Evolutionary conservation across 2,329 filamentous ascomycete genomes (phyloP).

Genomic region (Pleomassaria siparia): DNA sequence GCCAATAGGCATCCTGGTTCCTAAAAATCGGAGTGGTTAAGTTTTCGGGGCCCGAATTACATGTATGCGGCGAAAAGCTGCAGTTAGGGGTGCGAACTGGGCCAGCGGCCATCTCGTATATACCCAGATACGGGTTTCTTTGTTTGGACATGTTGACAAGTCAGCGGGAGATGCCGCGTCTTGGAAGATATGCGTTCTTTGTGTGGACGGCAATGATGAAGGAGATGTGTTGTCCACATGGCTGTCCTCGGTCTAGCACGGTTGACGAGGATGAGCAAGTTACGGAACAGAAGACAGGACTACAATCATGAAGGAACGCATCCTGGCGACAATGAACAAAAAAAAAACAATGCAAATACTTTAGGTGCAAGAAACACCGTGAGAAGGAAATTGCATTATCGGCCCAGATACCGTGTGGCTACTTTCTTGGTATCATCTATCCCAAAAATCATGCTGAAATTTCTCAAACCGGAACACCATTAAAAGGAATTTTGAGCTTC

Average conservation of each 20-base stretch:
- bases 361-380: background rate
- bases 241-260: background rate
- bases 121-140: too few species aligned
- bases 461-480: conserved; percentile 48
- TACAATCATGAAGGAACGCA: background rate
- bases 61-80: background rate
- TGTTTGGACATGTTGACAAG: too few species aligned
- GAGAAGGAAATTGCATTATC: background rate
- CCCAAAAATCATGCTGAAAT: background rate
- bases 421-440: background rate
- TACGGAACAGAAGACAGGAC: background rate
- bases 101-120: too few species aligned
- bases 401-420: background rate
- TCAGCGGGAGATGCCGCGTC: background rate
- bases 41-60: background rate
- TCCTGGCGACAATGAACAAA: background rate
- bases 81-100: background rate
- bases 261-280: too few species aligned
- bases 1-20: conserved; percentile 9
- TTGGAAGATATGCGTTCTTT: background rate
- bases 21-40: background rate
- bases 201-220: background rate
- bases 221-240: background rate
- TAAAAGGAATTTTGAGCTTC: conserved; percentile 51
- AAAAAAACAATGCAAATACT: background rate